These are phyloP conservation scores for Lomentospora prolificans DNA, from an alignment of 2,329 filamentous ascomycete genomes.

Conservation along the genomic window DNA sequence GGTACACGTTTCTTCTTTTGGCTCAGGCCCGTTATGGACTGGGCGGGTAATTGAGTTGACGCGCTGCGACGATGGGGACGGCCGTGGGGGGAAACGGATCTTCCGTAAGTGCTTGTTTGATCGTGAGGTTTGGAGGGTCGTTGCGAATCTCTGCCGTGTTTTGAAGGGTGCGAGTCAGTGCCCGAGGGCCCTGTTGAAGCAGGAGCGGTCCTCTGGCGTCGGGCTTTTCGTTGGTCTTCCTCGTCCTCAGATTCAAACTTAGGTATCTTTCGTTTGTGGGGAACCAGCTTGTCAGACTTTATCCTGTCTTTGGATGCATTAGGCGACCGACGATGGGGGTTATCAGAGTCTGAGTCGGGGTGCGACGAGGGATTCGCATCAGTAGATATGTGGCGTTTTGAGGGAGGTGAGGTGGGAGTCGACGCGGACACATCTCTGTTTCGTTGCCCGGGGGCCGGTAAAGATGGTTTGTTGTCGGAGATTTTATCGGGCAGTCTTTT, in stretches of 20 bases:
- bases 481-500: conserved; percentile 29
- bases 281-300: conserved; percentile 34
- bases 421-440: conserved; percentile 1
- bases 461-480: conserved; percentile 5
- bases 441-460: conserved; percentile 3
- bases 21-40: conserved; percentile 43
- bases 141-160: conserved; percentile 5
- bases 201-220: conserved; percentile 33
- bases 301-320: conserved; percentile 38
- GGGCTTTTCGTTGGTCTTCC: conserved; percentile 40
- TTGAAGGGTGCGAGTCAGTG: conserved; percentile 2
- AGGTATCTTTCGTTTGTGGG: conserved; percentile 43
- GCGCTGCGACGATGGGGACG: conserved; percentile 52
- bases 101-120: conserved; percentile 7
- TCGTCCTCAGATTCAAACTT: conserved; percentile 50
- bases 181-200: conserved; percentile 13
- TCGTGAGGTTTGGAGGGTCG: conserved; percentile 1
- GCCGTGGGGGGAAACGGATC: conserved; percentile 51
- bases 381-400: conserved; percentile 6
- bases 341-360: conserved; percentile 48
- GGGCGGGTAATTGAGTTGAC: conserved; percentile 51
- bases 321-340: conserved; percentile 31
- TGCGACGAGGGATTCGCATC: conserved; percentile 9
- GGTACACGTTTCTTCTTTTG: conserved; percentile 54
- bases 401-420: conserved; percentile 44